These are phyloP conservation scores for Populus deltoides DNA, from an alignment of 345 rosid genomes.

Conservation along the genomic window DNA sequence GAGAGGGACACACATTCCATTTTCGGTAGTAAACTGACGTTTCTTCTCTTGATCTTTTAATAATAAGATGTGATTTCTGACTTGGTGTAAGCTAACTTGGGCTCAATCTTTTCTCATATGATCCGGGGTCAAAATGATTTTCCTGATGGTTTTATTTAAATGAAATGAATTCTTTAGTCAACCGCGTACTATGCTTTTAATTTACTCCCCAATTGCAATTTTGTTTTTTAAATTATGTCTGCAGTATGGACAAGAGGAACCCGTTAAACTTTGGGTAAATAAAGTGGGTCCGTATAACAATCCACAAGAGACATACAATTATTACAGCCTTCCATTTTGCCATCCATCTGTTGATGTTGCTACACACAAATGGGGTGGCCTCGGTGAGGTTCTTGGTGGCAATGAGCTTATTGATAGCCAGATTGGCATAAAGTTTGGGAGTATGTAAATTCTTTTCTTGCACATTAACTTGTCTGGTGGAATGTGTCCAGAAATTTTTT, in stretches of 20 bases:
- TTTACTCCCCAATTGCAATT: neutral
- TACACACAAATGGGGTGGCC: slow-evolving; percentile 98
- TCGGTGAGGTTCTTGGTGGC: slow-evolving; percentile 99
- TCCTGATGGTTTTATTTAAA: neutral
- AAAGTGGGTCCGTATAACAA: slow-evolving; percentile 99
- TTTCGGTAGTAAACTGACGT: no score
- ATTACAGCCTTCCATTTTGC: slow-evolving; percentile 98
- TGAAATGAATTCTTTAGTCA: neutral
- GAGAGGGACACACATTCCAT: no score
- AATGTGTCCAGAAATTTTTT: slow-evolving; percentile 1
- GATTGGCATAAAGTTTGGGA: slow-evolving; percentile 72
- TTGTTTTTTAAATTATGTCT: slow-evolving; percentile 8
- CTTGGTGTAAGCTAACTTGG: no score
- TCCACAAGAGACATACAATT: slow-evolving; percentile 99
- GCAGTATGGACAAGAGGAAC: slow-evolving; percentile 80
- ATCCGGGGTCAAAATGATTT: neutral
- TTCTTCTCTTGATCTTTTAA: no score
- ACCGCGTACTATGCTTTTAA: neutral
- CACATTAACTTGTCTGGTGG: neutral
- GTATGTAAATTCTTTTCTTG: slow-evolving; percentile 42
- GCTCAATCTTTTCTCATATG: neutral
- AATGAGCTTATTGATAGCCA: slow-evolving; percentile 97
- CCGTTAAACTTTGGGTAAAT: slow-evolving; percentile 93
- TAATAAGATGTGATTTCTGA: no score
- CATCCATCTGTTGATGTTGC: slow-evolving; percentile 49